These are phyloP conservation scores for Aschersonia sp. DNA, from an alignment of 2,329 filamentous ascomycete species.

Conservation along the genomic window DNA sequence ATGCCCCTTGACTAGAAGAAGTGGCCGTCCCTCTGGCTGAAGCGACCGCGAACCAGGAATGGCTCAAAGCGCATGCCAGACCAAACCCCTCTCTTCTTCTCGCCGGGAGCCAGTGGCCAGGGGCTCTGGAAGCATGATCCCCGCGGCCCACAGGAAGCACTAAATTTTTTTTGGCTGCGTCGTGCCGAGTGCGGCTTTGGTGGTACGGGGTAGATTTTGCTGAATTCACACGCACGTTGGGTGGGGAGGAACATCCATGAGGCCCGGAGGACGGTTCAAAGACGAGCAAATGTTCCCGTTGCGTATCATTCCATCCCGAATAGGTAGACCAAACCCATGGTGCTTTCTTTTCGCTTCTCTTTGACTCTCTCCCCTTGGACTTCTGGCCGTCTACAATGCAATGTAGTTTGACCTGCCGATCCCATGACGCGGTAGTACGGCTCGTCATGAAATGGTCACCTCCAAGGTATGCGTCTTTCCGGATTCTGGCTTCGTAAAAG, in stretches of 20 bases:
- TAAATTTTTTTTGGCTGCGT: neutral
- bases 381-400: neutral
- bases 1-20: neutral
- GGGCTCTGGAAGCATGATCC: constrained; percentile 1
- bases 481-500: too few relatives aligned
- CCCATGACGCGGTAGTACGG: neutral
- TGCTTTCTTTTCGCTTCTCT: too few relatives aligned
- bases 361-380: neutral
- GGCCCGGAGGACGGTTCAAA: neutral
- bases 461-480: too few relatives aligned
- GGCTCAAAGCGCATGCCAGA: constrained; percentile 2
- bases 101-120: neutral
- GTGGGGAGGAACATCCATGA: neutral
- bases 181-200: neutral
- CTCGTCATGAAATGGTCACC: too few relatives aligned
- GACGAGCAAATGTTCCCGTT: neutral
- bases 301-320: too few relatives aligned
- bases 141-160: neutral
- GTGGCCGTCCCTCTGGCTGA: neutral
- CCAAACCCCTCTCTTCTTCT: neutral
- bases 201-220: neutral
- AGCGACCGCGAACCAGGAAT: neutral
- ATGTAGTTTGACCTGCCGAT: neutral
- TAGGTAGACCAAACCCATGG: too few relatives aligned
- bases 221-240: neutral